Conservation (phyloP, 2,329 filamentous ascomycete species). For the Penicillium rolfsii region DNA sequence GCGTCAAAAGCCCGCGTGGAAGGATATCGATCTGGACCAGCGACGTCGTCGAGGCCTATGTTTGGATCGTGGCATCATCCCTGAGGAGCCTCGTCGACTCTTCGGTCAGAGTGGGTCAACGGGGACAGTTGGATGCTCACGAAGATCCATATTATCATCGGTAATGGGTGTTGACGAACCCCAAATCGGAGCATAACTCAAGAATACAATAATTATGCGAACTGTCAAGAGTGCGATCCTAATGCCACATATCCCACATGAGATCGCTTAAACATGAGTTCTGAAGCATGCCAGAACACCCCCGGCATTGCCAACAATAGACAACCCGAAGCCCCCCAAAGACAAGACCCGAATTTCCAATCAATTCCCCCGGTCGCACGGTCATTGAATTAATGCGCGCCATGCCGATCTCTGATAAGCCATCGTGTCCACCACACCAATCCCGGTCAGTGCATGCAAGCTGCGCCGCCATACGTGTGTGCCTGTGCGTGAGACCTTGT, state of each 20-base stretch:
- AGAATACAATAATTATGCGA: background rate
- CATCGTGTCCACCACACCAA: background rate
- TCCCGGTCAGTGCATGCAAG: background rate
- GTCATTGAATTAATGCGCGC: background rate
- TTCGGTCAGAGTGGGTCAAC: constrained; percentile 3
- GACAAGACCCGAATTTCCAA: background rate
- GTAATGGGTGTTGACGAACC: background rate
- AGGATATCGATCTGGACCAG: background rate
- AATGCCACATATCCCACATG: background rate
- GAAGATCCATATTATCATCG: background rate
- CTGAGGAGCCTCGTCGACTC: background rate
- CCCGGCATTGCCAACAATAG: background rate
- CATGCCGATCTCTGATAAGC: background rate
- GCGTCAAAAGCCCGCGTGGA: background rate
- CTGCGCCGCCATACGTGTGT: background rate
- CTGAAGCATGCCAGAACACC: too few relatives aligned
- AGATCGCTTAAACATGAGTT: background rate
- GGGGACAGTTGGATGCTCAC: background rate
- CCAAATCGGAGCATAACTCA: background rate
- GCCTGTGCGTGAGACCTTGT: background rate
- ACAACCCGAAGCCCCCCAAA: background rate
- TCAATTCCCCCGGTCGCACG: background rate
- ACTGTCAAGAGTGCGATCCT: background rate
- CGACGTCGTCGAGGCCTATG: background rate
- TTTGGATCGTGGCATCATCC: background rate